These are phyloP conservation scores for Nidularia pulvinata DNA, from an alignment of 768 basidiomycete species.

Conservation along the genomic window DNA sequence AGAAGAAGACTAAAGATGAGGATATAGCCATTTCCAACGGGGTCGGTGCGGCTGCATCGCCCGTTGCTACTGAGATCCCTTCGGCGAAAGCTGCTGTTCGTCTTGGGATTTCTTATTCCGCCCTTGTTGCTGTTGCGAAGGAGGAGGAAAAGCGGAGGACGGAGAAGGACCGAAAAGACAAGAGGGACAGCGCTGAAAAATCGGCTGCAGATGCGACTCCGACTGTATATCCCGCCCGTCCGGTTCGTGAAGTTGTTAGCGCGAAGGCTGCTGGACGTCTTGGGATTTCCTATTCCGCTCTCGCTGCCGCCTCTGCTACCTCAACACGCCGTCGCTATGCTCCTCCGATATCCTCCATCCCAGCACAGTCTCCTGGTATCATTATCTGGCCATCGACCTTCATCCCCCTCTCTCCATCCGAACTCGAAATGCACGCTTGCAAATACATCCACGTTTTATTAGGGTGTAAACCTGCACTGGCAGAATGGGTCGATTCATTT, in stretches of 20 bases:
- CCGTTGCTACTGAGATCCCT: no score
- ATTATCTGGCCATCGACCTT: slow-evolving; percentile 60
- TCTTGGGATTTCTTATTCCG: slow-evolving; percentile 37
- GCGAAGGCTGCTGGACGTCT: slow-evolving; percentile 40
- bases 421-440: slow-evolving; percentile 77
- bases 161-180: slow-evolving; percentile 3
- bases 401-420: slow-evolving; percentile 52
- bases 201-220: no score
- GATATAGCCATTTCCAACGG: background rate
- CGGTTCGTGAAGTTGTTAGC: slow-evolving; percentile 11
- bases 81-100: slow-evolving; percentile 40
- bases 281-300: slow-evolving; percentile 31
- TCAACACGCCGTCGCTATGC: slow-evolving; percentile 11
- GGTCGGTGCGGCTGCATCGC: background rate
- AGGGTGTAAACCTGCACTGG: slow-evolving; percentile 58
- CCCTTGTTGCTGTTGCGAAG: background rate
- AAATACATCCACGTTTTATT: slow-evolving; percentile 67
- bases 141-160: slow-evolving; percentile 1
- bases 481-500: slow-evolving; percentile 40
- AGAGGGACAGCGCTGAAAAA: background rate
- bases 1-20: slow-evolving; percentile 1
- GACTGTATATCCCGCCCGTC: no score
- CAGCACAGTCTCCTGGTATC: slow-evolving; percentile 61
- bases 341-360: slow-evolving; percentile 6
- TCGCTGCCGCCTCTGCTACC: slow-evolving; percentile 24